Evolutionary conservation across 1,139 yeast species (phyloP), one percentile per base, ranked within the genome.

Genomic region (Saccharomyces hybrid): DNA sequence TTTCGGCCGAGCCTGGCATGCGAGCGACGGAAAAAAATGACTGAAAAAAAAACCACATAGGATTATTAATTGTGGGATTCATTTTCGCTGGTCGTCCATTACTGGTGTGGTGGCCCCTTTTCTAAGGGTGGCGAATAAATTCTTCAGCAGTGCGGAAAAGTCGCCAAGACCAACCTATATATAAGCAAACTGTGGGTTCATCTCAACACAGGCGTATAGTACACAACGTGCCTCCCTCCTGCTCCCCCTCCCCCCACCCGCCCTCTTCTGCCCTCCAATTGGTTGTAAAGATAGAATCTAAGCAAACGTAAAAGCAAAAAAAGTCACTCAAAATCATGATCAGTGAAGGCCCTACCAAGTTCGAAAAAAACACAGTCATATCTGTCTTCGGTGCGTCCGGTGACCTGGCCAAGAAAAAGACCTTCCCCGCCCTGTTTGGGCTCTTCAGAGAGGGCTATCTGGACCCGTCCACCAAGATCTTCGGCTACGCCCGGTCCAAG

Each of bases 331-430:
- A 26, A 42, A 5, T 21, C 44, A 38, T 19, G 44, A 38, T 38
- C 24, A 38, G 44, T 19, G 44, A 38, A 38, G 44, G 44, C 24
- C 59, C 61, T 14, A 56, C 59, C 26, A 58, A 56, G 38, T 84
- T 84, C 68, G 82, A 80, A 60, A 80, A 83, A 64, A 75, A 86
- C 72, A 84, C 87, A 32, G 78, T 84, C 51, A 80, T 93, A 66
- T 88, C 86, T 47, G 96, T 93, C 32, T 87, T 91, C 64, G 98
- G 99, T 51, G 99, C 99, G 52, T 88, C 96, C 46, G 99, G 99
- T 52, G 98, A 93, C 71, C 78, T 93, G 62, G 98, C 99, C 53
- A 90, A 90, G 75, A 93, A 93, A 83, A 93, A 93, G 77, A 93
- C 98, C 2, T 84, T 83, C 73, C 91, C 91, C 8, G 90, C 91